Conservation (phyloP, 2,329 filamentous ascomycete species). For the Lizonia empirigonia region DNA sequence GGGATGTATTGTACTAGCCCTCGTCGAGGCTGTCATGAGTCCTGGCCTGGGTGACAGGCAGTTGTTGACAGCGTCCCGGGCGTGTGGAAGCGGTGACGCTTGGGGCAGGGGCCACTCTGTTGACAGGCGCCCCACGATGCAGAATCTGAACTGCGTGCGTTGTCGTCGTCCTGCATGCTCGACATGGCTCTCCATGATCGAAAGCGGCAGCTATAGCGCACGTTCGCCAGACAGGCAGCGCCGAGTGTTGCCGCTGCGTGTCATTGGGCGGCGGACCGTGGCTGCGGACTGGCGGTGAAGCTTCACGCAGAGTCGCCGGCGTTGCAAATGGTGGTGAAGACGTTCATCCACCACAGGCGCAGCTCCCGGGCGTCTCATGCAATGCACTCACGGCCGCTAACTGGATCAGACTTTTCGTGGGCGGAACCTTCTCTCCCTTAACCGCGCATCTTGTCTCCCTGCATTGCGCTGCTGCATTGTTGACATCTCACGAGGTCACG, state of each 20-base stretch:
- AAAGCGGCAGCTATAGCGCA: constrained; percentile 26
- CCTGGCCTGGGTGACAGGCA: constrained; percentile 8
- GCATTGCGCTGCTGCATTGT: constrained; percentile 20
- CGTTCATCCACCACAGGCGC: constrained; percentile 20
- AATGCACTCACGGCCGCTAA: constrained; percentile 28
- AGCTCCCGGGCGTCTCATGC: constrained; percentile 18
- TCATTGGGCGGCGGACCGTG: constrained; percentile 22
- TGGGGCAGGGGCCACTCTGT: not conserved
- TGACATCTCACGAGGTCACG: constrained; percentile 23
- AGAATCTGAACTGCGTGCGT: constrained; percentile 31
- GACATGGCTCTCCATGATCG: constrained; percentile 8
- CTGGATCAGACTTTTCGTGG: constrained; percentile 24
- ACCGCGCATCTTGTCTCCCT: constrained; percentile 26
- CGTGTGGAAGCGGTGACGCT: not conserved
- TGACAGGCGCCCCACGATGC: constrained; percentile 22
- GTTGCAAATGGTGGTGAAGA: not conserved
- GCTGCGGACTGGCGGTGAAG: constrained; percentile 40
- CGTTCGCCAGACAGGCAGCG: constrained; percentile 26
- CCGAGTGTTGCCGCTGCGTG: constrained; percentile 25
- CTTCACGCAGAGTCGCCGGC: constrained; percentile 3
- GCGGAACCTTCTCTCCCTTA: constrained; percentile 22
- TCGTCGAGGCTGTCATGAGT: constrained; percentile 14
- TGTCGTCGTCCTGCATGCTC: constrained; percentile 26
- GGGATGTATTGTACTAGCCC: constrained; percentile 8
- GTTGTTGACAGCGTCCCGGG: constrained; percentile 2